Percentiles rank a stretch among this genome's conserved stretches.
Conservation (phyloP, 1,284 basidiomycete species). For the Papiliotrema terrestris region DNA sequence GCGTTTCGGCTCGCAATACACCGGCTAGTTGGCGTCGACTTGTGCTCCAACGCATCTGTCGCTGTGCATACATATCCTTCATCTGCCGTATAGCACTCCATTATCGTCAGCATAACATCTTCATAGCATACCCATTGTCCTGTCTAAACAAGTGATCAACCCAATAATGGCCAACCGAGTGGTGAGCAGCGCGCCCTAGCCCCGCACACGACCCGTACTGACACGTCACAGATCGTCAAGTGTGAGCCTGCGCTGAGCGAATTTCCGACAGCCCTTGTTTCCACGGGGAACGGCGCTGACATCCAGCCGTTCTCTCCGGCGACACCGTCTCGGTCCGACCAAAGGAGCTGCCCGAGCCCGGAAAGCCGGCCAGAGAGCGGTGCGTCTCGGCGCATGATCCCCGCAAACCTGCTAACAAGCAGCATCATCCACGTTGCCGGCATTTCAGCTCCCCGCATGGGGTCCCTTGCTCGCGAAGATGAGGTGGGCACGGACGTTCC, state of each 20-base stretch:
- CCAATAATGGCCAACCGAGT: conserved; percentile 43
- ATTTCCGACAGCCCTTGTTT: neutral
- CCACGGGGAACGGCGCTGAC: conserved; percentile 1
- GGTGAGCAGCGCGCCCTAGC: conserved; percentile 26
- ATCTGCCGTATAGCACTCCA: too few relatives aligned
- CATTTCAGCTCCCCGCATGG: conserved; percentile 72
- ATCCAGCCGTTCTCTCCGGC: conserved; percentile 75
- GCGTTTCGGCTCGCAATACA: too few relatives aligned
- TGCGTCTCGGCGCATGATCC: conserved; percentile 37
- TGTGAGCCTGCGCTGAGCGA: conserved; percentile 23
- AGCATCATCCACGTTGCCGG: conserved; percentile 85
- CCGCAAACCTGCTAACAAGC: neutral
- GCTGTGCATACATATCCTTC: too few relatives aligned
- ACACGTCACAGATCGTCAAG: conserved; percentile 42
- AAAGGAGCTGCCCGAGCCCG: conserved; percentile 69
- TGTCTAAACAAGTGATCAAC: too few relatives aligned
- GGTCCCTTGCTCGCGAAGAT: conserved; percentile 74
- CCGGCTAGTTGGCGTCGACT: too few relatives aligned
- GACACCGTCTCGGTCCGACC: conserved; percentile 76
- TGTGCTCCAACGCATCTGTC: too few relatives aligned
- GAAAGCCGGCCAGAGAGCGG: conserved; percentile 84
- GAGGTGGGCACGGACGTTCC: conserved; percentile 57
- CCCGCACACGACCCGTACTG: conserved; percentile 5
- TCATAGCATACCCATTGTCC: too few relatives aligned
- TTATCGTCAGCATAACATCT: too few relatives aligned